Conservation (phyloP, 2,329 filamentous ascomycete species). For the Penicillium sp. region DNA sequence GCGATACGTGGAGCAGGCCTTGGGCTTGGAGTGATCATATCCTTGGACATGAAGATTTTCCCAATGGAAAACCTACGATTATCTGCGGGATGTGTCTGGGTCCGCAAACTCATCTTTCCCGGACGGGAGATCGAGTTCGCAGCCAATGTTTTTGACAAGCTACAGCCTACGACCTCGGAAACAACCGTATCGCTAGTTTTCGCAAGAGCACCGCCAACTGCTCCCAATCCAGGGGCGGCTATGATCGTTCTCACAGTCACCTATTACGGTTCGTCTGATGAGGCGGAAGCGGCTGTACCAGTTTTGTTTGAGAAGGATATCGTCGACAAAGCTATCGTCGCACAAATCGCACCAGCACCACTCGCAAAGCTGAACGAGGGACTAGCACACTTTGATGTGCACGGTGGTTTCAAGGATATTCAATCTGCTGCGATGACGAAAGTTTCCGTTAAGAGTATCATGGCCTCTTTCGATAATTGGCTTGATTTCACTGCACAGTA, state of each 20-base stretch:
- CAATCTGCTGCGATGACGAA: neutral
- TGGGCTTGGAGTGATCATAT: neutral
- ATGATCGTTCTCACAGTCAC: neutral
- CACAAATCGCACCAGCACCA: neutral
- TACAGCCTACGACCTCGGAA: neutral
- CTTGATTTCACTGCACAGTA: neutral
- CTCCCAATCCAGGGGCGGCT: neutral
- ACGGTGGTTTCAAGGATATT: neutral
- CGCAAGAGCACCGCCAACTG: neutral
- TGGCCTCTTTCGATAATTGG: neutral
- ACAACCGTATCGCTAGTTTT: neutral
- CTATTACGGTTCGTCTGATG: neutral
- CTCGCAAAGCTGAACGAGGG: neutral
- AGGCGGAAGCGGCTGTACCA: neutral
- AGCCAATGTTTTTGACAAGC: neutral
- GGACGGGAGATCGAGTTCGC: neutral
- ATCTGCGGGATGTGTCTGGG: neutral
- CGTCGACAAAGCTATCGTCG: neutral
- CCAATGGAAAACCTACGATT: neutral
- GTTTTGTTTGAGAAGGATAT: neutral
- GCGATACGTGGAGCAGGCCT: neutral
- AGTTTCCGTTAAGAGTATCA: neutral
- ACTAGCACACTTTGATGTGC: neutral
- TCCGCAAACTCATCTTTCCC: neutral
- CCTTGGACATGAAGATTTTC: neutral